Conservation (phyloP, 352 stramenopile genomes). For the Blastocystis sp. region DNA sequence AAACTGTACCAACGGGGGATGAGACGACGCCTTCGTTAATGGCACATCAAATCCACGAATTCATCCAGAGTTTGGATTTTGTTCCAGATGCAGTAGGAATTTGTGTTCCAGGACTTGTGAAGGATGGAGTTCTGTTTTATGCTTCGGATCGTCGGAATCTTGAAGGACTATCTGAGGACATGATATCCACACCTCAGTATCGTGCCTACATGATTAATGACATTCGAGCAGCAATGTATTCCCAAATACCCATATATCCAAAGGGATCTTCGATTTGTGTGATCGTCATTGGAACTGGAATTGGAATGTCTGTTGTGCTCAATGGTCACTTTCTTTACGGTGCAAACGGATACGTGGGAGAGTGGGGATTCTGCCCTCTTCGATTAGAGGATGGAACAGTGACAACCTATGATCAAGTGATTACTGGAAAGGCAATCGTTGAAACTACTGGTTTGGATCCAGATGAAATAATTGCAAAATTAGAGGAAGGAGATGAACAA, state of each 20-base stretch:
- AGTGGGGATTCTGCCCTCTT: constrained; percentile 29
- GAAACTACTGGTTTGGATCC: not conserved
- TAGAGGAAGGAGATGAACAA: constrained; percentile 27
- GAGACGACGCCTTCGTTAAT: not conserved
- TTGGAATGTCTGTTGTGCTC: constrained; percentile 43
- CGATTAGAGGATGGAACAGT: constrained; percentile 24
- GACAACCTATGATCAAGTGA: not conserved
- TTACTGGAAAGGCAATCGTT: constrained; percentile 54
- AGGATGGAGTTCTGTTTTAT: constrained; percentile 47
- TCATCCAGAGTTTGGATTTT: constrained; percentile 30
- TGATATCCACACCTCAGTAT: constrained; percentile 25
- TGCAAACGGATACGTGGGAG: constrained; percentile 33
- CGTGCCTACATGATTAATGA: constrained; percentile 49
- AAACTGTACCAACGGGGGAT: constrained; percentile 13
- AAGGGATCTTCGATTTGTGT: constrained; percentile 33
- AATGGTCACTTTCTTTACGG: constrained; percentile 46
- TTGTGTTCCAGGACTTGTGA: constrained; percentile 44
- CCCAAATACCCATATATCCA: constrained; percentile 26
- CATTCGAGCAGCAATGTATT: constrained; percentile 50
- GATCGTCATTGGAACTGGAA: constrained; percentile 55
- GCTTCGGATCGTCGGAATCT: constrained; percentile 55
- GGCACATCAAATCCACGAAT: not conserved
- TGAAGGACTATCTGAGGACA: constrained; percentile 38
- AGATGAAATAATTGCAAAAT: not conserved
- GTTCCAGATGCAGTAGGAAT: constrained; percentile 30